phyloP scores from a whole-genome alignment of 345 rosid species.

The Euphorbia pulcherrima region DNA sequence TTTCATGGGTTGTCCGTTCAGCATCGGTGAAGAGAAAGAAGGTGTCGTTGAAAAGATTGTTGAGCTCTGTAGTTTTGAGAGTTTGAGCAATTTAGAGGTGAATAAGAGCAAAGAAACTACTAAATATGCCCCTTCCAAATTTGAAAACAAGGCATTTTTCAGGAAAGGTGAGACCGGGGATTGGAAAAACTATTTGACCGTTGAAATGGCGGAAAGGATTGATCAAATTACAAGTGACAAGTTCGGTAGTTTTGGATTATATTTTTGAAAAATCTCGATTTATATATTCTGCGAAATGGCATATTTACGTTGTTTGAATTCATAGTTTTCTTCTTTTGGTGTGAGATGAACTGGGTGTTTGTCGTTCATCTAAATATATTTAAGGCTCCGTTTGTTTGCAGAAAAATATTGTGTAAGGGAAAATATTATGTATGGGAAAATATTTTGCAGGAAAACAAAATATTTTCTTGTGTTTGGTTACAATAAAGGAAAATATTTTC shows the following conservation, averaged over 20 bases:
- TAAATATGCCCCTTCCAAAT: neutral
- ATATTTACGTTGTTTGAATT: no score
- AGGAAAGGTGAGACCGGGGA: constrained; percentile 7
- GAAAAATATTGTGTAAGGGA: no score
- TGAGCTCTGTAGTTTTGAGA: constrained; percentile 4
- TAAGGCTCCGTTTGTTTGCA: no score
- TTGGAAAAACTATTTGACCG: constrained; percentile 1
- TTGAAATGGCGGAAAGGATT: neutral
- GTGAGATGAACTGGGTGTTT: no score
- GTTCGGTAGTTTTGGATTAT: neutral
- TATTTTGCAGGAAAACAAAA: no score
- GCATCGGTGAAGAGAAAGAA: neutral
- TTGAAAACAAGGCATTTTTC: neutral
- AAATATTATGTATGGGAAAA: no score
- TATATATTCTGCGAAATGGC: no score
- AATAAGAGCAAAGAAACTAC: neutral
- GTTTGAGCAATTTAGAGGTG: constrained; percentile 9
- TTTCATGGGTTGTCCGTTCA: constrained; percentile 7
- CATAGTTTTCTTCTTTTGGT: no score
- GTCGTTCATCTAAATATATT: no score
- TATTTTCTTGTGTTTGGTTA: no score
- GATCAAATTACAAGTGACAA: neutral
- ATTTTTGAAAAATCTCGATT: no score
- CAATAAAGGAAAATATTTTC: no score
- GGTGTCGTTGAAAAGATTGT: neutral